Base-by-base conservation (phyloP, 495 filamentous ascomycete genomes). In the Oidiodendron maius region DNA sequence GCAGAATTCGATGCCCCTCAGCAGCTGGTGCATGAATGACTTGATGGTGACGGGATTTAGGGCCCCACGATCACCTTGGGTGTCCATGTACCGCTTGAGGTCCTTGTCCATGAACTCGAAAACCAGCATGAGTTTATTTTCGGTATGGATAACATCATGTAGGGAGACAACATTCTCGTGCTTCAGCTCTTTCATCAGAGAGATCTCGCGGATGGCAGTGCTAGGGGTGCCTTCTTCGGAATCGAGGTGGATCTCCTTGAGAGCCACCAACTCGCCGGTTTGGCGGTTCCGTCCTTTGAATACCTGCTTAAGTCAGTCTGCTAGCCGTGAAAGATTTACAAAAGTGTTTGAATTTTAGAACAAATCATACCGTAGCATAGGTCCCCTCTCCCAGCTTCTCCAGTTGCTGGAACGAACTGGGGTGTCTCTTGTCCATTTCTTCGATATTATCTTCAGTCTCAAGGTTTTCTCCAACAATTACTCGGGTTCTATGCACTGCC, bases 61-160 rank as follows among this genome's bases (percentile, higher is more conserved):
- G 18, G 86, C 84, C 23, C 91, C 90, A 45, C 87, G 77, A 37
- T 91, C 84, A 55, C 87, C 86, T 22, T 86, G 78, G 15, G 82
- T 83, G 58, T 99, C 93, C 93, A 99, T 99, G 69, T 96, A 97
- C 64, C 91, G 93, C 76, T 99, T 99, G n/a, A 99, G 72, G 60
- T 99, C 93, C 57, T 90, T 83, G 66, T 99, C 93, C 83, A 99
- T 95, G 65, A 84, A 96, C 66, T 99, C 93, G 56, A 96, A 95
- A 12, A 99, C 93, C 30, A 99, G 85, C 89, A 97, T 97, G 36
- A 99, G 80, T 64, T 99, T 99, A 71, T 97, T 96, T 68, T 99
- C 93, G 46, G 93, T 97, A 64, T 99, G 93, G 58, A 99, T 96
- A 25, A 99, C 95, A 71, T 99, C 94, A 72, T 97, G 85, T 1